Conservation (phyloP, 1,139 yeast genomes). For the Taphrina pruni region DNA sequence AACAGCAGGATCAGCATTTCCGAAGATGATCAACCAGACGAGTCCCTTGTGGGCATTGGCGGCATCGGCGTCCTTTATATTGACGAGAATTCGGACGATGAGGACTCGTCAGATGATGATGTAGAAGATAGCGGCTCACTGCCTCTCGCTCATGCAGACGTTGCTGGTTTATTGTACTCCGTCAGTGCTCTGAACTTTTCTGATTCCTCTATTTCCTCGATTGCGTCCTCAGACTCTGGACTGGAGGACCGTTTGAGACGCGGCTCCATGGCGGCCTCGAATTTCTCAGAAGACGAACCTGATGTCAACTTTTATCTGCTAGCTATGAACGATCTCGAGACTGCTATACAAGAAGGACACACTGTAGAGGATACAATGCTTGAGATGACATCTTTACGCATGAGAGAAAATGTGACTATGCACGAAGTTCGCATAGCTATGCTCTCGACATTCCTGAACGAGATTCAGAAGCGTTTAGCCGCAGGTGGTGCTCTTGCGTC, state of each 20-base stretch:
- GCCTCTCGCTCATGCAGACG: conserved; percentile 45
- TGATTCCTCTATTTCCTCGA: conserved; percentile 71
- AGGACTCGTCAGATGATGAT: conserved; percentile 53
- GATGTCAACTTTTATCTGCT: conserved; percentile 79
- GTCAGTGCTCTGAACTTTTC: conserved; percentile 71
- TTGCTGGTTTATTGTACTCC: conserved; percentile 58
- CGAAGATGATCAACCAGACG: conserved; percentile 49
- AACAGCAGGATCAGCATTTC: conserved; percentile 47
- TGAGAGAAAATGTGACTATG: conserved; percentile 96
- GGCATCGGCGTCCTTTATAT: conserved; percentile 65
- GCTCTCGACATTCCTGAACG: conserved; percentile 64
- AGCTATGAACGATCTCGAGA: conserved; percentile 89
- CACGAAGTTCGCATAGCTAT: conserved; percentile 91
- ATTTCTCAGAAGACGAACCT: conserved; percentile 59
- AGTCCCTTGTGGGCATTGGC: conserved; percentile 51
- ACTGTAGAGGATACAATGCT: conserved; percentile 89
- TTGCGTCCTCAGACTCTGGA: conserved; percentile 53
- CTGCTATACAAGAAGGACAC: conserved; percentile 91
- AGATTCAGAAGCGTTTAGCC: conserved; percentile 2
- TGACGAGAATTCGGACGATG: conserved; percentile 63
- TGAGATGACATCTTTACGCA: conserved; percentile 89
- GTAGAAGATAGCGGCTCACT: conserved; percentile 52
- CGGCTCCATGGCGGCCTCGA: conserved; percentile 43
- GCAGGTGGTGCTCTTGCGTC: conserved; percentile 50
- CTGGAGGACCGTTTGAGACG: conserved; percentile 17